Percentiles rank a stretch among this genome's conserved stretches.
phyloP scores from a whole-genome alignment of 441 rosid genomes.

The Erodium trifolium region DNA sequence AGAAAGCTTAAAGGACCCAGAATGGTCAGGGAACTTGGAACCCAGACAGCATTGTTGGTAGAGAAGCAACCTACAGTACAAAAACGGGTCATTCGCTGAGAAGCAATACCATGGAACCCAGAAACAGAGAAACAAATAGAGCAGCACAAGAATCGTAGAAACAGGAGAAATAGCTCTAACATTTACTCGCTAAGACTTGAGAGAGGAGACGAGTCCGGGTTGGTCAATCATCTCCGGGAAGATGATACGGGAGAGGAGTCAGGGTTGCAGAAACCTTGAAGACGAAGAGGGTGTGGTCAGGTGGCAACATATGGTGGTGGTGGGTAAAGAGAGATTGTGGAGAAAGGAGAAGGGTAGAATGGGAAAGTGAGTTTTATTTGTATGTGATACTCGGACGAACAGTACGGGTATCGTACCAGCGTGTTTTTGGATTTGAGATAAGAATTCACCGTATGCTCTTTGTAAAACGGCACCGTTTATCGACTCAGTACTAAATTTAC shows the following conservation, averaged over 20 bases:
- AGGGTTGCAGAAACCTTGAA: neutral
- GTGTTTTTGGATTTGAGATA: neutral
- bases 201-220: neutral
- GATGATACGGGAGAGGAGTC: neutral
- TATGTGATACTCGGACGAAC: neutral
- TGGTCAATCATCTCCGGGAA: neutral
- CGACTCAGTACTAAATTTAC: too few species aligned
- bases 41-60: neutral
- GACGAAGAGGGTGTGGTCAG: too few species aligned
- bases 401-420: neutral
- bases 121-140: neutral
- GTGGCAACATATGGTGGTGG: neutral
- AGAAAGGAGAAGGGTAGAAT: conserved; percentile 1
- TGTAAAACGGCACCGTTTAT: too few species aligned
- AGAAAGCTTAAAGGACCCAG: neutral
- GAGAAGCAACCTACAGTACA: neutral
- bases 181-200: neutral
- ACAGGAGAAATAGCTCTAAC: neutral
- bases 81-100: neutral
- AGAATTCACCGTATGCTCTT: neutral
- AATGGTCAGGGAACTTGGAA: neutral
- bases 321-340: neutral
- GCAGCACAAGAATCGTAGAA: neutral
- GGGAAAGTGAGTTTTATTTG: neutral
- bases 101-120: neutral